A percentile compares a stretch with the other conserved stretches of the same genome.
phyloP scores from a whole-genome alignment of 2,329 filamentous ascomycete species.

The Penicillium sp. region DNA sequence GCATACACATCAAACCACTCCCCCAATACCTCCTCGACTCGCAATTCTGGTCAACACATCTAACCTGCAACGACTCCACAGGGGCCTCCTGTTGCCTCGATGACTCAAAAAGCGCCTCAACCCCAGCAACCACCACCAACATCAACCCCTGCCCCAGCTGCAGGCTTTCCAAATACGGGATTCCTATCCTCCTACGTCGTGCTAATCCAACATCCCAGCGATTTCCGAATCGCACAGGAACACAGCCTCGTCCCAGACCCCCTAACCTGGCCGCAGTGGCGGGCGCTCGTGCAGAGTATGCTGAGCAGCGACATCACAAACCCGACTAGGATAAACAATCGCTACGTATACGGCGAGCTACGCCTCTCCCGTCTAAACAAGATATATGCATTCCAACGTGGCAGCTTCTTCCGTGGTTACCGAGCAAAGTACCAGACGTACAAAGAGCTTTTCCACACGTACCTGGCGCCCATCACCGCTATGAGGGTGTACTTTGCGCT shows the following conservation, averaged over 20 bases:
- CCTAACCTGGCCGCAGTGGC: slow-evolving; percentile 30
- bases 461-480: slow-evolving; percentile 26
- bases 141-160: not conserved
- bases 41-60: slow-evolving; percentile 16
- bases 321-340: slow-evolving; percentile 31
- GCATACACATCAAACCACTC: slow-evolving; percentile 47
- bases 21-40: slow-evolving; percentile 27
- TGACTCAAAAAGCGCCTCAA: not conserved
- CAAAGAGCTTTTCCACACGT: slow-evolving; percentile 16
- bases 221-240: slow-evolving; percentile 38
- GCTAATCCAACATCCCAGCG: slow-evolving; percentile 35
- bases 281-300: slow-evolving; percentile 18
- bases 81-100: not conserved
- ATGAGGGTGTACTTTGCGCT: slow-evolving; percentile 29
- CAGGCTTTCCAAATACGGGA: slow-evolving; percentile 26
- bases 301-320: not conserved
- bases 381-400: slow-evolving; percentile 21
- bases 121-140: not conserved
- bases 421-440: slow-evolving; percentile 14
- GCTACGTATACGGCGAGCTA: slow-evolving; percentile 47
- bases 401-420: slow-evolving; percentile 10
- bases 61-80: not conserved
- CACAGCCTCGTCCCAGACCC: slow-evolving; percentile 34
- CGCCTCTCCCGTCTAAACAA: slow-evolving; percentile 35
- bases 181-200: slow-evolving; percentile 35